phyloP scores from a whole-genome alignment of 371 early-diverging fungal genomes.

The Mortierella sp. region DNA sequence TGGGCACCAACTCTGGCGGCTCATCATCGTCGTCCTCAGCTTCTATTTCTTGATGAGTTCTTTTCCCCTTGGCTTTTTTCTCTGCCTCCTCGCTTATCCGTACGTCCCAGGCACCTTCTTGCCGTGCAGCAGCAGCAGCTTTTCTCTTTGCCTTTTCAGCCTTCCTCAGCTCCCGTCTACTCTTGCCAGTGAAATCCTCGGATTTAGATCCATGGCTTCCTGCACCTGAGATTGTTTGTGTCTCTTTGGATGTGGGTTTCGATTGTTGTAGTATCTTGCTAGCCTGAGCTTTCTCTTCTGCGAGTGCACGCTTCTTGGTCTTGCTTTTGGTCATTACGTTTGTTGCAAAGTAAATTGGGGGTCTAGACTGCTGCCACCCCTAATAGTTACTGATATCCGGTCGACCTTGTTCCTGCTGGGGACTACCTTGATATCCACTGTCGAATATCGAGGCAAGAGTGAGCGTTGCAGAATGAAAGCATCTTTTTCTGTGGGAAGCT shows the following conservation, averaged over 20 bases:
- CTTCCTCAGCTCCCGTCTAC: constrained; percentile 9
- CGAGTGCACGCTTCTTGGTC: constrained; percentile 2
- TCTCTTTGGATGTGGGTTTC: too few relatives aligned
- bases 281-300: not conserved
- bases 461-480: too few relatives aligned
- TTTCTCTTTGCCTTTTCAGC: not conserved
- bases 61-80: not conserved
- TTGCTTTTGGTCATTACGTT: constrained; percentile 24
- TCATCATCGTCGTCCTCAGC: not conserved
- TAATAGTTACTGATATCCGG: too few relatives aligned
- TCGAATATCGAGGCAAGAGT: too few relatives aligned
- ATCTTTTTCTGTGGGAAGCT: too few relatives aligned
- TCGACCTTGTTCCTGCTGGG: too few relatives aligned
- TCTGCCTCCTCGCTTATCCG: not conserved
- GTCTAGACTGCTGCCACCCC: too few relatives aligned
- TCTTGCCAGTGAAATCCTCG: not conserved
- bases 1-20: constrained; percentile 6
- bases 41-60: not conserved
- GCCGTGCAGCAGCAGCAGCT: too few relatives aligned
- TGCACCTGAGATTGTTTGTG: not conserved
- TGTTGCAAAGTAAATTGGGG: too few relatives aligned
- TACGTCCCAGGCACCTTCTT: not conserved
- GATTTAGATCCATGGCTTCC: not conserved
- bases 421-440: too few relatives aligned
- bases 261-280: not conserved